These are phyloP conservation scores for Tetraselmis striata DNA, from an alignment of 139 green algal genomes.

Conservation along the genomic window DNA sequence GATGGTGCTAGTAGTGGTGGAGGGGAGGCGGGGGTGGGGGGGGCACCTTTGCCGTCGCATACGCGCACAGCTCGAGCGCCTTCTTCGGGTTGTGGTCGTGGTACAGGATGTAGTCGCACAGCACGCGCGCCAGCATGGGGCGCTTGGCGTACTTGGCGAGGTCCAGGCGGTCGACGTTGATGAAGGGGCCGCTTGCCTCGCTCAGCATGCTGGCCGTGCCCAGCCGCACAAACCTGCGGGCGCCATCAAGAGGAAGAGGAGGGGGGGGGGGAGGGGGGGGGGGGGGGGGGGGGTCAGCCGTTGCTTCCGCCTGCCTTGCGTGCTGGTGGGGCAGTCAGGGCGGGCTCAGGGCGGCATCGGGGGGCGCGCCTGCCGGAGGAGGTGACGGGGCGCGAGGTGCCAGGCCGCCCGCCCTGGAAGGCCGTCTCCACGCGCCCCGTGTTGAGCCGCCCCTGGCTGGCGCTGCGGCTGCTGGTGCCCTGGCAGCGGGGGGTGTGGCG, in stretches of 20 bases:
- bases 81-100: slow-evolving; percentile 72
- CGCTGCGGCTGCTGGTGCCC: neutral
- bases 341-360: too few species aligned
- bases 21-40: too few species aligned
- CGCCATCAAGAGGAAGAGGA: neutral
- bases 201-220: slow-evolving; percentile 61
- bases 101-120: slow-evolving; percentile 81
- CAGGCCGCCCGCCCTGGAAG: slow-evolving; percentile 31
- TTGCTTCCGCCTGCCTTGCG: too few species aligned
- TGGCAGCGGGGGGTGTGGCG: too few species aligned
- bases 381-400: slow-evolving; percentile 58
- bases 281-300: too few species aligned
- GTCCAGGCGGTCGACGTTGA: slow-evolving; percentile 63
- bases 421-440: slow-evolving; percentile 18
- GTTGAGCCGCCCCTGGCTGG: neutral
- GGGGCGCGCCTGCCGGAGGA: slow-evolving; percentile 44
- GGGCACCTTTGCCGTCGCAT: neutral
- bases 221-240: slow-evolving; percentile 62
- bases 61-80: slow-evolving; percentile 53
- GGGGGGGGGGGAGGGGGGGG: too few species aligned
- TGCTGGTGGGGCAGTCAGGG: too few species aligned
- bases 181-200: slow-evolving; percentile 63
- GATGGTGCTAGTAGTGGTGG: too few species aligned
- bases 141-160: slow-evolving; percentile 63
- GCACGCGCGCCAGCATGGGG: slow-evolving; percentile 45